Evolutionary conservation across 306 rosid species (phyloP), one percentile per base, ranked within the genome.

Genomic region (Cucurbita pepo): DNA sequence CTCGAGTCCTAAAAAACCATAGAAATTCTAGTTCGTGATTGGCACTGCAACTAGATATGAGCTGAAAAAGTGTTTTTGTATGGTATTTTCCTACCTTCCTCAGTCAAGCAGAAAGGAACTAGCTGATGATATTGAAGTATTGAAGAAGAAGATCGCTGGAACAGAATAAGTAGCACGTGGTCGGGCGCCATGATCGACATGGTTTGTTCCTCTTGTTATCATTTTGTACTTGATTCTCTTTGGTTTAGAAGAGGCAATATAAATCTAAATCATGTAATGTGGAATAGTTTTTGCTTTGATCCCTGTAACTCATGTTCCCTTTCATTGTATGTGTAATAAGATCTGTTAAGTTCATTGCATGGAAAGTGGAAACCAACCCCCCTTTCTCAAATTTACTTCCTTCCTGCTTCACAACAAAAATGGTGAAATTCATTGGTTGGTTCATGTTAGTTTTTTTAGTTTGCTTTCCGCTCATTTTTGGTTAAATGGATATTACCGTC

Each of bases 101-200:
- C 95, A 88, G 95, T 86, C 95, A 55, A 86, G 91, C 85, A 88
- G 95, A 79, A 88, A 88, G 80, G 95, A 88, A 74, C 83, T 86
- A 63, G 87, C 85, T 57, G 80, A 85, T 6, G 95, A 88, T 70
- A 84, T 88, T 71, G 95, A 88, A 8, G 41, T 72, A 43, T 75
- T 95, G 84, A 95, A 95, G 92, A 95, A 95, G 91, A 95, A 91
- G 86, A 89, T 95, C 67, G 78, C 97, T 6, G 99, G 99, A 79
- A 79, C 95, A 6, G 99, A 91, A 77, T 95, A 85, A 71, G 63
- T 40, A 55, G 36, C 15, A 5, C 5, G 65, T 11, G 3, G 38
- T 55, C 15, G 25, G 63, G 16, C 11, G 21, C 37, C 19, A 40
- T 71, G 51, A 54, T 71, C 19, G 16, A 71, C 63, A 38, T 37